phyloP scores from a whole-genome alignment of 2,329 filamentous ascomycete species.

The Verticillium zaregamsianum region DNA sequence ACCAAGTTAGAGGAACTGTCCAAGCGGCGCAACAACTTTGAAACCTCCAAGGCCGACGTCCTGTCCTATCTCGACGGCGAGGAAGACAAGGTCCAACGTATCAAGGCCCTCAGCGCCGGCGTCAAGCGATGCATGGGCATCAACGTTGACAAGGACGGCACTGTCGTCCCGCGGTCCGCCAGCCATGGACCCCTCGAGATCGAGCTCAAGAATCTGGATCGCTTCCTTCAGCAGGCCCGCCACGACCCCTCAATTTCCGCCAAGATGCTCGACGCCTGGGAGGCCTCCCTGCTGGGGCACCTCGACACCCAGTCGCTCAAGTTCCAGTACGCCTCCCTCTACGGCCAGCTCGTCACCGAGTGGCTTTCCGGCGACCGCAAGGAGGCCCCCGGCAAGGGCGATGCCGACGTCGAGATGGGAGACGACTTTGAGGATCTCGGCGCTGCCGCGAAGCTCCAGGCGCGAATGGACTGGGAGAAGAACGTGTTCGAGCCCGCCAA shows the following conservation, averaged over 20 bases:
- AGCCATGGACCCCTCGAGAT: not conserved
- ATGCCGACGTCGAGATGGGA: slow-evolving; percentile 19
- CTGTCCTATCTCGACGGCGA: slow-evolving; percentile 18
- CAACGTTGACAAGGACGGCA: slow-evolving; percentile 21
- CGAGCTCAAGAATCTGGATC: slow-evolving; percentile 19
- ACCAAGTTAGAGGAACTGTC: slow-evolving; percentile 39
- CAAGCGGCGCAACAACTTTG: slow-evolving; percentile 32
- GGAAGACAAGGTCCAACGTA: slow-evolving; percentile 23
- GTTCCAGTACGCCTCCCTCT: slow-evolving; percentile 39
- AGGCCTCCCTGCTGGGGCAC: not conserved
- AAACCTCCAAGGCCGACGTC: slow-evolving; percentile 25
- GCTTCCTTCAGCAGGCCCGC: slow-evolving; percentile 33
- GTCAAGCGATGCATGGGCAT: slow-evolving; percentile 31
- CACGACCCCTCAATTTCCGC: slow-evolving; percentile 36
- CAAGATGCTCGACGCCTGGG: slow-evolving; percentile 26
- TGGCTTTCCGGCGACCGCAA: slow-evolving; percentile 31
- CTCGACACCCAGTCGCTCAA: slow-evolving; percentile 29
- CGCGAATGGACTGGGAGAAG: slow-evolving; percentile 30
- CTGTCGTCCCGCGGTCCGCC: slow-evolving; percentile 10
- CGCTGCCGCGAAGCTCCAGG: slow-evolving; percentile 33
- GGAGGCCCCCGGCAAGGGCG: slow-evolving; percentile 1
- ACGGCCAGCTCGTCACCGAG: slow-evolving; percentile 42
- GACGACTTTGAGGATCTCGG: slow-evolving; percentile 37
- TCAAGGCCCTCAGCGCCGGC: slow-evolving; percentile 26
- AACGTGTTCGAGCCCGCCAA: slow-evolving; percentile 35